Percentiles rank a stretch among this genome's conserved stretches.
These are phyloP conservation scores for Xylogone sp. DNA, from an alignment of 2,329 filamentous ascomycete species.

Conservation along the genomic window DNA sequence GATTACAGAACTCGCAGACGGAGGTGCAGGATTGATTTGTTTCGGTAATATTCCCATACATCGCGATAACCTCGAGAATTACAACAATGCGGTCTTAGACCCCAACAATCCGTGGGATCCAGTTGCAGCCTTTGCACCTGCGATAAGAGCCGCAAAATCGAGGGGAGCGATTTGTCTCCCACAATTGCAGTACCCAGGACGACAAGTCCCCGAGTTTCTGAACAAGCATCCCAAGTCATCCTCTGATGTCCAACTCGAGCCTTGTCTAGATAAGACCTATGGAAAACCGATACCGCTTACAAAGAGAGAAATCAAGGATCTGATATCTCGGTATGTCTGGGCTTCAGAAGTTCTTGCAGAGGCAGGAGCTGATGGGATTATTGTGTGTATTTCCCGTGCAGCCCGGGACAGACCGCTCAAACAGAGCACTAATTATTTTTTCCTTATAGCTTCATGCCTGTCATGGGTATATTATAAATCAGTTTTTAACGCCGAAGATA, in stretches of 20 bases:
- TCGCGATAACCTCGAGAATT: conserved; percentile 22
- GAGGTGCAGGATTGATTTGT: conserved; percentile 21
- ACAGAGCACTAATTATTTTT: too few relatives aligned
- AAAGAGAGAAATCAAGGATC: conserved; percentile 47
- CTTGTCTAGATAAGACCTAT: too few relatives aligned
- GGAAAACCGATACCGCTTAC: conserved; percentile 44
- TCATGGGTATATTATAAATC: conserved; percentile 28
- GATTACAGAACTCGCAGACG: conserved; percentile 10
- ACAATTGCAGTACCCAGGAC: conserved; percentile 60
- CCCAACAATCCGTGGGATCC: conserved; percentile 12
- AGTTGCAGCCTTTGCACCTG: conserved; percentile 35
- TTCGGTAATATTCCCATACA: conserved; percentile 25
- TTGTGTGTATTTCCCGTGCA: too few relatives aligned
- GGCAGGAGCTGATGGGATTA: conserved; percentile 51
- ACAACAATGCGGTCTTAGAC: conserved; percentile 25
- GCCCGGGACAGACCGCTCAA: too few relatives aligned
- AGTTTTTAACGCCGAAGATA: conserved; percentile 24
- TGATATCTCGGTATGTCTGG: conserved; percentile 59
- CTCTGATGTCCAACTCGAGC: conserved; percentile 32
- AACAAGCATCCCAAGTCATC: conserved; percentile 33
- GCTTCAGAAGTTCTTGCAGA: conserved; percentile 58
- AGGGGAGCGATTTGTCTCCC: conserved; percentile 48
- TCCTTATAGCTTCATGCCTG: conserved; percentile 25
- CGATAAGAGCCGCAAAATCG: conserved; percentile 43
- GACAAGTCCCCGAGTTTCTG: conserved; percentile 28